Evolutionary conservation across 768 basidiomycete species (phyloP), one percentile per base, ranked within the genome.

Genomic region (Tylopilus felleus): DNA sequence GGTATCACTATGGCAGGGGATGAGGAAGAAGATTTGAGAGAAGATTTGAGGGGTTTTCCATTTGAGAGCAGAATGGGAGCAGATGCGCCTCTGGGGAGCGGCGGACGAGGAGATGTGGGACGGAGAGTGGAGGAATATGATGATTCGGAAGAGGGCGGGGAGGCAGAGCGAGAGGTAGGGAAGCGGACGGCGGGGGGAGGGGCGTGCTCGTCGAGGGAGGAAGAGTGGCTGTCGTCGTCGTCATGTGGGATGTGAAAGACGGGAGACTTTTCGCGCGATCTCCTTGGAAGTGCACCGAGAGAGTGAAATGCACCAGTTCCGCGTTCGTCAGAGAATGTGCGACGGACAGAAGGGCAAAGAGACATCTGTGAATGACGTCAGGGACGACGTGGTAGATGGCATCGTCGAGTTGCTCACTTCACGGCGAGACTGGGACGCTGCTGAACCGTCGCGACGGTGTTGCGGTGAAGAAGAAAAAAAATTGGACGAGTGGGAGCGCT

Each of bases 31-130:
- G 75, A 74, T 68, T 96, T 97, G 62, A 97, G 80, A 2, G 90
- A 88, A 0, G 88, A 80, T 65, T 92, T 92, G 71, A 97, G 85
- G 4, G 92, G 88, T 65, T 91, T 91, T 41, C 93, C 93, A 53
- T 86, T 92, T 19, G 81, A 33, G 33, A 33, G 33, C 13, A 33
- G 3, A 16, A 33, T 33, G 33, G 33, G 33, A 13, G 33, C 16
- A 13, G 33, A 77, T 60, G 57, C 73, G 28, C 49, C 78, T 69
- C 58, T 77, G 62, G 52, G 69, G 13, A 60, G 57, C 16, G 17
- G 57, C 10, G 61, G 63, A 31, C 9, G 50, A 23, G 53, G 38
- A 16, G 44, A 58, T 31, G 31, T 8, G 23, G 58, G 51, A 25
- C 12, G 36, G 29, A 17, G 57, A 35, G 44, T 46, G 1, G 51